Percentiles rank a stretch among this genome's conserved stretches.
phyloP scores from a whole-genome alignment of 345 rosid species.

The Gossypium anomalum region DNA sequence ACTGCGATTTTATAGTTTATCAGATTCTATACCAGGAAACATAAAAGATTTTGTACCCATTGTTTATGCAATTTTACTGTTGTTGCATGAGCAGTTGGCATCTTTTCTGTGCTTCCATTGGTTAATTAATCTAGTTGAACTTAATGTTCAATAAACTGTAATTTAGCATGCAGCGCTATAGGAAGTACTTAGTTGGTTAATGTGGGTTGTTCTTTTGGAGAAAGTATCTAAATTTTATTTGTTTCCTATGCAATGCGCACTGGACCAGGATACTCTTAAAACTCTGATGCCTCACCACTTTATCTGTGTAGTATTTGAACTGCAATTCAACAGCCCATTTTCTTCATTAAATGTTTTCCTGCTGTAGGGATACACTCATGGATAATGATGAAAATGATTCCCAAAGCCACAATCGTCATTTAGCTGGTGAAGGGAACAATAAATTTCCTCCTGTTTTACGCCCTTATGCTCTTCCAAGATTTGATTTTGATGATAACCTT shows the following conservation, averaged over 20 bases:
- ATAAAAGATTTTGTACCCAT: not conserved
- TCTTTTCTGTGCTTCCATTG: not conserved
- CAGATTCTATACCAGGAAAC: not conserved
- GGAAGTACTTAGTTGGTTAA: not conserved
- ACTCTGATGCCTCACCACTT: conserved; percentile 4
- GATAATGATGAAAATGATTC: conserved; percentile 98
- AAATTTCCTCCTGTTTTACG: conserved; percentile 65
- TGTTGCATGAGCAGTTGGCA: not conserved
- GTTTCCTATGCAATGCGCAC: not conserved
- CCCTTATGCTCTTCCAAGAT: conserved; percentile 77
- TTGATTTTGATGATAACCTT: conserved; percentile 86
- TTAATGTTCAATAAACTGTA: not conserved
- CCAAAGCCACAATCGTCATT: conserved; percentile 84
- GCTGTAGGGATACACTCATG: conserved; percentile 79
- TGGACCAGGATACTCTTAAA: conserved; percentile 8
- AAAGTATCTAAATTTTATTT: not conserved
- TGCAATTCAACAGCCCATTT: not conserved
- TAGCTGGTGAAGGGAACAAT: conserved; percentile 82
- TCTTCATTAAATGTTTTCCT: not conserved
- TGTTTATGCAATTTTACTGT: not conserved
- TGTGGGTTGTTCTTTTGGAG: too few relatives aligned
- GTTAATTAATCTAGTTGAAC: not conserved
- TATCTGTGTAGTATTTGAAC: conserved; percentile 7
- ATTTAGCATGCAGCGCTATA: not conserved
- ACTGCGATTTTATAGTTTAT: not conserved